Conservation (phyloP, 2,329 filamentous ascomycete species). For the Dothistroma pini region DNA sequence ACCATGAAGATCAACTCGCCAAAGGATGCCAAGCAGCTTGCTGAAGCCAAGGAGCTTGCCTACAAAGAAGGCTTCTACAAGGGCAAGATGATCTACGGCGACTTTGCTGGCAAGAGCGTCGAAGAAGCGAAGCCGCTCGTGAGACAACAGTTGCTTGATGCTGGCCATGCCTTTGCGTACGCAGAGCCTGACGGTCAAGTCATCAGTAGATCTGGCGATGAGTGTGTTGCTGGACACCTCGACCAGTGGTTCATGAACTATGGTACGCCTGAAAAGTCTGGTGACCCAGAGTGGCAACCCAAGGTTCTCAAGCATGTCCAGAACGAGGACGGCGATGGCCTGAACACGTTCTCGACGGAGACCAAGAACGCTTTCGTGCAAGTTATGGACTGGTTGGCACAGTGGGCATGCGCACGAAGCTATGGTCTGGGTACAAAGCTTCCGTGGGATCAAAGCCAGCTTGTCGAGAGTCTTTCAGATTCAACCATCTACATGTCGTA, state of each 20-base stretch:
- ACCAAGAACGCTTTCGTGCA: slow-evolving; percentile 65
- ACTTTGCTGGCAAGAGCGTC: slow-evolving; percentile 83
- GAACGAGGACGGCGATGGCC: slow-evolving; percentile 58
- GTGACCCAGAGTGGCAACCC: slow-evolving; percentile 72
- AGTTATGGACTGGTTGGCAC: slow-evolving; percentile 86
- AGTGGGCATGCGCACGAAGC: slow-evolving; percentile 90
- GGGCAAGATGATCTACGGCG: slow-evolving; percentile 81
- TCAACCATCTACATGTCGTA: slow-evolving; percentile 90
- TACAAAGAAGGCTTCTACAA: slow-evolving; percentile 99
- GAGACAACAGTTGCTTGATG: slow-evolving; percentile 69
- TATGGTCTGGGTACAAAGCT: slow-evolving; percentile 92
- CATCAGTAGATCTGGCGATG: slow-evolving; percentile 82
- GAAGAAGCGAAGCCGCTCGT: slow-evolving; percentile 85
- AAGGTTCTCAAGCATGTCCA: slow-evolving; percentile 69
- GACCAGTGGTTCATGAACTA: slow-evolving; percentile 99
- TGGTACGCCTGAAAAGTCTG: slow-evolving; percentile 61
- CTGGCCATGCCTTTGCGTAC: slow-evolving; percentile 80
- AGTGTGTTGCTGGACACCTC: slow-evolving; percentile 87
- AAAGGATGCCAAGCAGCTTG: slow-evolving; percentile 86
- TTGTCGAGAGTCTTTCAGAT: slow-evolving; percentile 90
- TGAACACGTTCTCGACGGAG: slow-evolving; percentile 72
- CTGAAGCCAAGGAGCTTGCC: slow-evolving; percentile 89
- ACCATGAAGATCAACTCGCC: slow-evolving; percentile 95
- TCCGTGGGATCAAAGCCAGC: slow-evolving; percentile 85
- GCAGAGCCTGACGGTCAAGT: slow-evolving; percentile 90